These are phyloP conservation scores for Xylariaceae sp. DNA, from an alignment of 2,329 filamentous ascomycete species.

Conservation along the genomic window DNA sequence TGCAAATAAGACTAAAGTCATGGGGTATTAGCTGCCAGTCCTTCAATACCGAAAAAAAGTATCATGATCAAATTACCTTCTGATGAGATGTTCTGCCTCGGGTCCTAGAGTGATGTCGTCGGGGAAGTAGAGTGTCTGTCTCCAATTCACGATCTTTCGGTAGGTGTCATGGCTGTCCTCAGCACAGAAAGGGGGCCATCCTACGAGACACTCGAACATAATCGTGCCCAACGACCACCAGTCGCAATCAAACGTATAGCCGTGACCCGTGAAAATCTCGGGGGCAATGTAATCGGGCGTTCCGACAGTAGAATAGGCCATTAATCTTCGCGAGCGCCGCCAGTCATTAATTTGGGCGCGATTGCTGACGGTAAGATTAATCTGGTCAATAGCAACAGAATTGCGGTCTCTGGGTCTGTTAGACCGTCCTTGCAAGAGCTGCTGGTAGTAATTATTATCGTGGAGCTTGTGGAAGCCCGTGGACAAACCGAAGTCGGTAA, in stretches of 20 bases:
- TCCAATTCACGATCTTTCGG: constrained; percentile 98
- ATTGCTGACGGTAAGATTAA: constrained; percentile 96
- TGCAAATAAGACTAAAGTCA: constrained; percentile 75
- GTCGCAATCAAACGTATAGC: constrained; percentile 94
- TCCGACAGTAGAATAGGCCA: constrained; percentile 97
- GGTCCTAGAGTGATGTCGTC: constrained; percentile 84
- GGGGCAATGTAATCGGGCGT: constrained; percentile 98
- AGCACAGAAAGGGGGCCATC: constrained; percentile 98
- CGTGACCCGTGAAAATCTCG: constrained; percentile 94
- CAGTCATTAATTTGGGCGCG: constrained; percentile 97
- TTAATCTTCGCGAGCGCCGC: constrained; percentile 88
- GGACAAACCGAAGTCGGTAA: constrained; percentile 95
- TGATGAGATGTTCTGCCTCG: constrained; percentile 87
- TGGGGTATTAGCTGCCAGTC: constrained; percentile 7
- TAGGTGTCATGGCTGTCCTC: constrained; percentile 98
- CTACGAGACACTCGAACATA: constrained; percentile 98
- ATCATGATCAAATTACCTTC: constrained; percentile 57
- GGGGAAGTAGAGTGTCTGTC: constrained; percentile 90
- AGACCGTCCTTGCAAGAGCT: constrained; percentile 77
- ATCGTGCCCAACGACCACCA: constrained; percentile 99
- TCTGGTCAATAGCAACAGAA: constrained; percentile 94
- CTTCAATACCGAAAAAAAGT: neutral
- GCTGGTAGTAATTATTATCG: constrained; percentile 97
- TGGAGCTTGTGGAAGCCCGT: constrained; percentile 98
- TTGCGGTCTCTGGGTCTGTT: constrained; percentile 74